Percentiles rank a stretch among this genome's conserved stretches.
Conservation (phyloP, 169 alveolate genomes). For the Eimeria zaria region DNA sequence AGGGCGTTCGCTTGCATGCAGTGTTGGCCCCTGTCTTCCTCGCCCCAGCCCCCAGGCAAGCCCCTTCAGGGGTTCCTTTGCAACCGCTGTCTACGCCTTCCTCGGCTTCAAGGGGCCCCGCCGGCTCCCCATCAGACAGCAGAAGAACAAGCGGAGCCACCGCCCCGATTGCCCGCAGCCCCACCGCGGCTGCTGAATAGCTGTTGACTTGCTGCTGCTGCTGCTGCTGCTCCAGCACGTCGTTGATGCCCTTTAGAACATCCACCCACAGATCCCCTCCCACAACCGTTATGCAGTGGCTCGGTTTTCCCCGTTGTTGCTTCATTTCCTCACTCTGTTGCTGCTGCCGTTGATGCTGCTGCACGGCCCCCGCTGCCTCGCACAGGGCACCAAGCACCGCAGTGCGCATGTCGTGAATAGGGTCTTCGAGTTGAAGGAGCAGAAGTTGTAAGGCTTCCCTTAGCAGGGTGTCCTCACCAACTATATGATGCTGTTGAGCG, state of each 20-base stretch:
- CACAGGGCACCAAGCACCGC: slow-evolving; percentile 47
- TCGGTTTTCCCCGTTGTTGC: not conserved
- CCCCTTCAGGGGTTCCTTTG: not conserved
- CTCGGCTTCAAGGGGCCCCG: not conserved
- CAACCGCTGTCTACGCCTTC: not conserved
- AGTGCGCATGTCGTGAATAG: slow-evolving; percentile 55
- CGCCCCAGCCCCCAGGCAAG: not conserved
- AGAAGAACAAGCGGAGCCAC: slow-evolving; percentile 34
- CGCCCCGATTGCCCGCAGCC: slow-evolving; percentile 56
- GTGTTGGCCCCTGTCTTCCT: not conserved
- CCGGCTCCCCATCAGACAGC: not conserved
- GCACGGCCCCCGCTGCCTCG: slow-evolving; percentile 54
- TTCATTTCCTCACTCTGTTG: not conserved
- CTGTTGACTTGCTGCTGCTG: not conserved
- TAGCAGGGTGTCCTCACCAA: not conserved
- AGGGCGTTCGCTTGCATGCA: not conserved
- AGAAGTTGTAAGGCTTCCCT: not conserved
- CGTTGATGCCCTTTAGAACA: slow-evolving; percentile 49
- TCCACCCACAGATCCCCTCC: slow-evolving; percentile 21
- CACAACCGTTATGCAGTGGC: not conserved
- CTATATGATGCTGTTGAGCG: not conserved
- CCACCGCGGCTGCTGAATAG: slow-evolving; percentile 43
- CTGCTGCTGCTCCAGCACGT: slow-evolving; percentile 32
- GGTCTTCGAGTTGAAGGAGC: slow-evolving; percentile 29
- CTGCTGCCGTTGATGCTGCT: slow-evolving; percentile 24